Evolutionary conservation across 495 filamentous ascomycete species (phyloP).

Genomic region (Penicillium bialowiezense): DNA sequence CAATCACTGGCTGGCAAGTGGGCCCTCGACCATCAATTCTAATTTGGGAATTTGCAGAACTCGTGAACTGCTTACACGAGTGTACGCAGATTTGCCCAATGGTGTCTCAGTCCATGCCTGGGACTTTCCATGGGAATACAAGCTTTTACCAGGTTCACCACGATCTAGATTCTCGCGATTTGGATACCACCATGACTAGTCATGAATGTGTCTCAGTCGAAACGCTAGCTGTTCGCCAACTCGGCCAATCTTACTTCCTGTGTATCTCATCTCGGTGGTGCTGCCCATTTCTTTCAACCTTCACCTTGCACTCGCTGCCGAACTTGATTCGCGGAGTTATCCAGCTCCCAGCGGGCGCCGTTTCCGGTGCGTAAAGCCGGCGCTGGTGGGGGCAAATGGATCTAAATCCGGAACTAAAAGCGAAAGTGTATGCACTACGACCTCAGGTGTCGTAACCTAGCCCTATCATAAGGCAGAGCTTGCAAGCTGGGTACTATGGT

Average conservation of each 20-base stretch:
- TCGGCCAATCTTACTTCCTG: too few relatives aligned
- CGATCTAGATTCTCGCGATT: too few relatives aligned
- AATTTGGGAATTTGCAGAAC: not conserved
- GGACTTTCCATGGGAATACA: too few relatives aligned
- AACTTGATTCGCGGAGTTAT: too few relatives aligned
- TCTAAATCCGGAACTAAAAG: not conserved
- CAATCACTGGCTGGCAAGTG: not conserved
- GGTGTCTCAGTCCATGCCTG: not conserved
- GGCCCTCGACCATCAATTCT: not conserved
- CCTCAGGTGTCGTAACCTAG: not conserved
- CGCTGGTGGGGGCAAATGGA: not conserved
- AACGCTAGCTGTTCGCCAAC: too few relatives aligned
- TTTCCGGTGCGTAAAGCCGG: not conserved
- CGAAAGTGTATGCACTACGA: not conserved
- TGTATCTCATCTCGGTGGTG: too few relatives aligned
- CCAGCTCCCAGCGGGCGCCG: not conserved
- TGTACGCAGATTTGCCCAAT: not conserved
- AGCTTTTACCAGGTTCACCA: too few relatives aligned
- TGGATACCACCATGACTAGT: too few relatives aligned
- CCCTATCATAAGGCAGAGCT: not conserved
- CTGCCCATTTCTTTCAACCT: not conserved
- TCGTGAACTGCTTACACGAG: not conserved
- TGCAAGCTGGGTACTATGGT: not conserved
- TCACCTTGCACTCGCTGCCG: too few relatives aligned
- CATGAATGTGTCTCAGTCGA: too few relatives aligned